Percentiles rank a stretch among this genome's conserved stretches.
Evolutionary conservation across 768 basidiomycete genomes (phyloP).

Genomic region (Pleurotus giganteus): DNA sequence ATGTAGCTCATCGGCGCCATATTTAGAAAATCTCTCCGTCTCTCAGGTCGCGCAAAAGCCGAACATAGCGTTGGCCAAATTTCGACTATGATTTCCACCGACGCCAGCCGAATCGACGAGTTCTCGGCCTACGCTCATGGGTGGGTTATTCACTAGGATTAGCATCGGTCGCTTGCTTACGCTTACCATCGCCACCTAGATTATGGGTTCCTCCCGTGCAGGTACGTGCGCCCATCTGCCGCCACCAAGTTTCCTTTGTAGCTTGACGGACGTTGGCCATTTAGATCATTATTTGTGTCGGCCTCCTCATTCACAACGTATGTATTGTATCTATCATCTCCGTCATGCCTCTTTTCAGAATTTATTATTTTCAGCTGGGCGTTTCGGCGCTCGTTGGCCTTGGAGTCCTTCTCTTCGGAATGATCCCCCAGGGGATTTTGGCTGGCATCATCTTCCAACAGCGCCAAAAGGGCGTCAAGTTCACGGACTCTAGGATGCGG

Average conservation of each 20-base stretch:
- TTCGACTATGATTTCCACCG: constrained; percentile 68
- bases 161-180: neutral
- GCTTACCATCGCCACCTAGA: constrained; percentile 25
- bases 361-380: constrained; percentile 42
- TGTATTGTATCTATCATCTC: constrained; percentile 13
- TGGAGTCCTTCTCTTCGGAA: constrained; percentile 53
- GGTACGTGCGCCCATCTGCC: too few species aligned
- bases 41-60: constrained; percentile 57
- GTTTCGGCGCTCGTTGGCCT: constrained; percentile 69
- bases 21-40: constrained; percentile 64
- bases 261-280: neutral
- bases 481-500: constrained; percentile 67
- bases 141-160: constrained; percentile 23
- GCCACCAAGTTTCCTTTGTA: neutral
- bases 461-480: constrained; percentile 53
- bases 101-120: constrained; percentile 53
- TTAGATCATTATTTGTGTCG: constrained; percentile 53
- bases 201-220: constrained; percentile 64
- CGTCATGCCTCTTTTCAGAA: neutral
- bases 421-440: constrained; percentile 56
- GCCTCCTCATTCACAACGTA: constrained; percentile 59
- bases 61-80: constrained; percentile 65
- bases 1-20: constrained; percentile 42
- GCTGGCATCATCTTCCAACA: constrained; percentile 52
- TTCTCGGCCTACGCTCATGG: constrained; percentile 42